phyloP scores from a whole-genome alignment of 257 asterid genomes.

The Plantago major region DNA sequence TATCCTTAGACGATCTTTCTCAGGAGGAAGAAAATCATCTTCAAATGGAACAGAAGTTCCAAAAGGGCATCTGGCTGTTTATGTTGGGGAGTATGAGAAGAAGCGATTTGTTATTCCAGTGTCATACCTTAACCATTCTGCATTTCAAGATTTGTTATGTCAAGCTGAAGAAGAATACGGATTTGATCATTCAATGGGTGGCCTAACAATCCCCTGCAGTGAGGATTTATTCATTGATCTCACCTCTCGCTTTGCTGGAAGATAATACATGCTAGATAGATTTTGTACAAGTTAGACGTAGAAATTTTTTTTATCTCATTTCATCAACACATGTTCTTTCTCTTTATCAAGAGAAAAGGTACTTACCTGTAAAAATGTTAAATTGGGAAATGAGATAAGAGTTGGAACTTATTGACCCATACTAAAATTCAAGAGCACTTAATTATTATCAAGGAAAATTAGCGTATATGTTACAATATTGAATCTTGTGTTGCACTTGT shows the following conservation, averaged over 20 bases:
- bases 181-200: constrained; percentile 38
- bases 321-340: too few species aligned
- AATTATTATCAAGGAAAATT: too few species aligned
- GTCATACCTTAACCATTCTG: constrained; percentile 26
- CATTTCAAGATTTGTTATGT: constrained; percentile 27
- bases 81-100: constrained; percentile 32
- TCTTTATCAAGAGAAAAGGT: too few species aligned
- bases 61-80: constrained; percentile 35
- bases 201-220: constrained; percentile 31
- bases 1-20: constrained; percentile 31
- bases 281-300: background rate
- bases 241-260: constrained; percentile 15
- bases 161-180: too few species aligned
- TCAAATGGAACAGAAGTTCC: constrained; percentile 20
- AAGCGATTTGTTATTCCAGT: constrained; percentile 32
- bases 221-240: constrained; percentile 19
- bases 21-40: background rate
- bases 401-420: too few species aligned
- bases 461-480: too few species aligned
- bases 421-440: too few species aligned
- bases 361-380: too few species aligned
- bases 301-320: background rate
- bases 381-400: too few species aligned
- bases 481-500: too few species aligned
- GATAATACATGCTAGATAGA: constrained; percentile 1